Evolutionary conservation across 345 rosid genomes (phyloP).

Genomic region (Theobroma cacao): DNA sequence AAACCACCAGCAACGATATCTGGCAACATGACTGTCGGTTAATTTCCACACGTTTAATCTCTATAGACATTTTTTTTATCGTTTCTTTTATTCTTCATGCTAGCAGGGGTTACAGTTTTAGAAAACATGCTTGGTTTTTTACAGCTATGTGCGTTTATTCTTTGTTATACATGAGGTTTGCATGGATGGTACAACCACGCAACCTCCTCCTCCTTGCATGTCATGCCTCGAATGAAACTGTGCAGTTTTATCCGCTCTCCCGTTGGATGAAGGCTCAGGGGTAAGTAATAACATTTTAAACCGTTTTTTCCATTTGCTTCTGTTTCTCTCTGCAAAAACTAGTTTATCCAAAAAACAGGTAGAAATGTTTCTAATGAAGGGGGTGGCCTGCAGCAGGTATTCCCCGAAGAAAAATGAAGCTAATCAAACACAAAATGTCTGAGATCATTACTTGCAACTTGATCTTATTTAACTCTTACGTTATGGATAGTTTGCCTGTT

Average conservation of each 20-base stretch:
- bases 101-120: too few relatives aligned
- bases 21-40: conserved; percentile 32
- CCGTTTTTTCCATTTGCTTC: background rate
- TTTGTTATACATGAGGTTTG: conserved; percentile 48
- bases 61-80: too few relatives aligned
- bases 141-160: conserved; percentile 49
- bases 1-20: conserved; percentile 37
- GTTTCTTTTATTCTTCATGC: too few relatives aligned
- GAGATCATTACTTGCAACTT: too few relatives aligned
- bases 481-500: too few relatives aligned
- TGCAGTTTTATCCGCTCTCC: conserved; percentile 46
- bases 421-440: too few relatives aligned
- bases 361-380: too few relatives aligned
- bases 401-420: too few relatives aligned
- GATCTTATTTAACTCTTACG: too few relatives aligned
- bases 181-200: conserved; percentile 53
- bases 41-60: background rate
- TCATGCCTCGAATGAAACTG: conserved; percentile 41
- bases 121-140: background rate
- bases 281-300: background rate
- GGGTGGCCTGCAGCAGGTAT: too few relatives aligned
- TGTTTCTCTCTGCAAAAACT: too few relatives aligned
- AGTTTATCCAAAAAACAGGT: too few relatives aligned
- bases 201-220: conserved; percentile 36
- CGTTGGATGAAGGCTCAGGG: conserved; percentile 27